These are phyloP conservation scores for Xeromyces bisporus DNA, from an alignment of 495 filamentous ascomycete species.

Conservation along the genomic window DNA sequence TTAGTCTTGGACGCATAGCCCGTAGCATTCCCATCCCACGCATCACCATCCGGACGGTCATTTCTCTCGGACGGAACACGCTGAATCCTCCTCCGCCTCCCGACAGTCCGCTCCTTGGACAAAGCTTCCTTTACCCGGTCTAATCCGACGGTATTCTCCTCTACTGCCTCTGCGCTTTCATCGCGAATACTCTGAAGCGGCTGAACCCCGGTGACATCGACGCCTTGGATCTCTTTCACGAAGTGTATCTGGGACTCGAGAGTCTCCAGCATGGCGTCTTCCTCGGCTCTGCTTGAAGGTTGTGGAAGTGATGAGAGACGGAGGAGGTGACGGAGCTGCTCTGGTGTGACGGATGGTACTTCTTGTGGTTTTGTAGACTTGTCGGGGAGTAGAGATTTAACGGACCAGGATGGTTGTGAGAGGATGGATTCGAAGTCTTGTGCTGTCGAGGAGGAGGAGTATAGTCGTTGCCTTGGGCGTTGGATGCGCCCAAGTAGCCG, in stretches of 20 bases:
- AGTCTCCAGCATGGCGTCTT: conserved; percentile 48
- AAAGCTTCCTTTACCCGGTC: conserved; percentile 34
- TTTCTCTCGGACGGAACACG: conserved; percentile 17
- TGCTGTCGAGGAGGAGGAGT: conserved; percentile 12
- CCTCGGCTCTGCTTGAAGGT: conserved; percentile 40
- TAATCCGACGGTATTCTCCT: conserved; percentile 37
- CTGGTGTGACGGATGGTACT: conserved; percentile 28
- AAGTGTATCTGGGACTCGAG: conserved; percentile 79
- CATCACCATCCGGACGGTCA: conserved; percentile 18
- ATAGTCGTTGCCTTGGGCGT: conserved; percentile 7
- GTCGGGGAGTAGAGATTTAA: conserved; percentile 54
- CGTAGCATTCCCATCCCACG: conserved; percentile 51
- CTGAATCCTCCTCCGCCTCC: conserved; percentile 30
- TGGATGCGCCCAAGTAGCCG: conserved; percentile 4
- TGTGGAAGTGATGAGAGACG: conserved; percentile 76
- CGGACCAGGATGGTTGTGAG: conserved; percentile 67
- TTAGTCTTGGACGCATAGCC: conserved; percentile 45
- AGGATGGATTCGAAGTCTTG: conserved; percentile 39
- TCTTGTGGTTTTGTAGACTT: conserved; percentile 11
- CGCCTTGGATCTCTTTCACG: conserved; percentile 63
- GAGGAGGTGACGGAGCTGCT: conserved; percentile 66
- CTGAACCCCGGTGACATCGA: conserved; percentile 53
- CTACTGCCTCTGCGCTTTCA: conserved; percentile 42
- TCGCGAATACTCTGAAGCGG: conserved; percentile 69
- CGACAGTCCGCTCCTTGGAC: conserved; percentile 34